Base-by-base conservation (phyloP, 164 flowering plant genomes). In the Vitis labrusca region DNA sequence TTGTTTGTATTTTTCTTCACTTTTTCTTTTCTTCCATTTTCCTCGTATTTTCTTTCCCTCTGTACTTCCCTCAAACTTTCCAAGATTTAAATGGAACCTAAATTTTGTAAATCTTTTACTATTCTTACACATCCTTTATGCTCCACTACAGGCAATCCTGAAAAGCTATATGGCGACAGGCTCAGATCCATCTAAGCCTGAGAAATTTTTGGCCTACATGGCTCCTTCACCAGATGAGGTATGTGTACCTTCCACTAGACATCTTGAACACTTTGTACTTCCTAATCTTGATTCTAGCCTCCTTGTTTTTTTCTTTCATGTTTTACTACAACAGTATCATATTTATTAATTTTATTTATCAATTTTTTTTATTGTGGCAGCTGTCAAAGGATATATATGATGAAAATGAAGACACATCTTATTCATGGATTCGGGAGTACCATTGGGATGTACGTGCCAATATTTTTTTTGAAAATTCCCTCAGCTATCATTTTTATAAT, bases 141-240 rank as follows among this genome's bases (percentile, higher is more conserved):
- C 48, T 53, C 63, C 19, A 16, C 50, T 64, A 19, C 91, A 95
- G 99, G 99, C 99, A 50, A 66, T 95, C 47, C 88, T 95, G 96
- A 95, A 93, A 80, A 93, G 97, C 74, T 95, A 77, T 69, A 75
- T 73, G 49, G 83, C 79, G 15, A 29, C 75, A 59, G 86, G 91
- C 73, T 83, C 97, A 16, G 97, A 93, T 75, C 71, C 89, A 27
- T 77, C 82, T 55, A 86, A 84, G 50, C 86, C 89, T n/a, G 98
- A 95, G 50, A 91, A 90, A 73, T 91, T 93, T 76, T 77, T 95
- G 83, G 98, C 91, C 1, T 95, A 95, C 83, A 90, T 95, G 97
- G 94, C 76, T 49, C 99, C 99, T 67, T 77, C 89, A 30, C 81
- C 76, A 17, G 79, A 84, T 65, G 99, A 95, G 98, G 97, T 94